Evolutionary conservation across 352 stramenopile species (phyloP).

Genomic region (Globisporangium alternatum): DNA sequence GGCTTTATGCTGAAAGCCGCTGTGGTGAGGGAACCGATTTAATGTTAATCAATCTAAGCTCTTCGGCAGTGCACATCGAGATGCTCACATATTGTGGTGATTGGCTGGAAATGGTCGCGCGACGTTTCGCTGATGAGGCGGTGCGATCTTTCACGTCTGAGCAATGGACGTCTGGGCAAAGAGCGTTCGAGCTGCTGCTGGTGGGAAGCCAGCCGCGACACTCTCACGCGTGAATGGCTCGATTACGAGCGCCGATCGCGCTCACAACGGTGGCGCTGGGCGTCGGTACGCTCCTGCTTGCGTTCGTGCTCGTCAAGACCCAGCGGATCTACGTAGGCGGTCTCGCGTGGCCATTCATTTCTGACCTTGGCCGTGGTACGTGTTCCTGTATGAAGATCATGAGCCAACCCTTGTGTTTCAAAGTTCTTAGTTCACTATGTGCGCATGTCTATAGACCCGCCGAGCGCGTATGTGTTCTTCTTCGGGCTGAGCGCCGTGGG

Average conservation of each 20-base stretch:
- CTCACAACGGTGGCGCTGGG: conserved; percentile 9
- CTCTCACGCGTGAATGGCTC: conserved; percentile 1
- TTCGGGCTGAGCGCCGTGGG: conserved; percentile 45
- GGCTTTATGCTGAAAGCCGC: no score
- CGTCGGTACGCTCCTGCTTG: conserved; percentile 26
- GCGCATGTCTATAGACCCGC: conserved; percentile 27
- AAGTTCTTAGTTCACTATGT: no score
- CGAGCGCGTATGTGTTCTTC: conserved; percentile 47
- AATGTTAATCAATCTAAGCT: no score
- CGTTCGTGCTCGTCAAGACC: conserved; percentile 31
- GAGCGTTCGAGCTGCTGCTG: not conserved
- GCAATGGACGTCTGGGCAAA: no score
- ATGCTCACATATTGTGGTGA: not conserved
- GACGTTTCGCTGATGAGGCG: conserved; percentile 1
- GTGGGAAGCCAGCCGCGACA: not conserved
- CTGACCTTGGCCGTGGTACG: conserved; percentile 48
- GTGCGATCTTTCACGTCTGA: not conserved
- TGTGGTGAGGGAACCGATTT: no score
- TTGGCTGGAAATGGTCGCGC: not conserved
- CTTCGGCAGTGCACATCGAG: no score
- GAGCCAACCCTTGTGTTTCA: no score
- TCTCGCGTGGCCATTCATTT: conserved; percentile 54
- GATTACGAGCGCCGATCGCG: conserved; percentile 11
- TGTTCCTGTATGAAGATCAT: not conserved
- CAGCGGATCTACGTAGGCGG: conserved; percentile 47